Conservation (phyloP, 345 rosid genomes). For the Noccaea bulbosa region DNA sequence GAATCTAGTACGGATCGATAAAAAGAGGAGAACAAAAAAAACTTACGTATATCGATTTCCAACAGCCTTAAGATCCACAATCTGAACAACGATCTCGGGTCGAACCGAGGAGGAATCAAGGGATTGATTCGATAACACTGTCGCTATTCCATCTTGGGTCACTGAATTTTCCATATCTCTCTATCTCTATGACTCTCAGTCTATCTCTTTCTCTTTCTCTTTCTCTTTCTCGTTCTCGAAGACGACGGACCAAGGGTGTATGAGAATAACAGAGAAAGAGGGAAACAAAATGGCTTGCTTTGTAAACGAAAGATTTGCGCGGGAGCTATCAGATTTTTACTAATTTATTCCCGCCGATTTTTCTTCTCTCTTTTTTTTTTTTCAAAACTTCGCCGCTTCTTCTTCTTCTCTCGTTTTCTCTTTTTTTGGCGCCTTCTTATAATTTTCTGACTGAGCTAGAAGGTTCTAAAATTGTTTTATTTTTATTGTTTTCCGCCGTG, state of each 20-base stretch:
- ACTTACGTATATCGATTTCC: conserved; percentile 80
- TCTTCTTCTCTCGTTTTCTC: neutral
- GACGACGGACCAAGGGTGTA: neutral
- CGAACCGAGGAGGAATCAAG: conserved; percentile 58
- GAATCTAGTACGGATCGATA: neutral
- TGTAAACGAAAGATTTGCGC: conserved; percentile 31
- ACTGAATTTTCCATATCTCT: conserved; percentile 60
- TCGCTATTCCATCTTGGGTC: conserved; percentile 63
- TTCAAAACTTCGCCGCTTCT: conserved; percentile 29
- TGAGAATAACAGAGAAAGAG: neutral
- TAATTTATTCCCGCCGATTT: conserved; percentile 34
- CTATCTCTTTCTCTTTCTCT: conserved; percentile 3
- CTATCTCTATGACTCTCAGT: conserved; percentile 1
- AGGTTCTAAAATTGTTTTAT: neutral
- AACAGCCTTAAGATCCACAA: conserved; percentile 76
- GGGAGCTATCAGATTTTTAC: conserved; percentile 29
- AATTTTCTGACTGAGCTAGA: neutral
- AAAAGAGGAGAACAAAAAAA: neutral
- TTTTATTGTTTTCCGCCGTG: too few relatives aligned
- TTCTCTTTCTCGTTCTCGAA: neutral
- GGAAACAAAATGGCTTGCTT: conserved; percentile 8
- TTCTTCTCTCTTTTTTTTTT: neutral
- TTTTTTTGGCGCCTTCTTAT: neutral
- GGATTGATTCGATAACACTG: conserved; percentile 54
- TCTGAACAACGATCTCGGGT: conserved; percentile 70